Evolutionary conservation across 2,329 filamentous ascomycete species (phyloP), one percentile per base, ranked within the genome.

Genomic region (Colletotrichum ledebouriae): DNA sequence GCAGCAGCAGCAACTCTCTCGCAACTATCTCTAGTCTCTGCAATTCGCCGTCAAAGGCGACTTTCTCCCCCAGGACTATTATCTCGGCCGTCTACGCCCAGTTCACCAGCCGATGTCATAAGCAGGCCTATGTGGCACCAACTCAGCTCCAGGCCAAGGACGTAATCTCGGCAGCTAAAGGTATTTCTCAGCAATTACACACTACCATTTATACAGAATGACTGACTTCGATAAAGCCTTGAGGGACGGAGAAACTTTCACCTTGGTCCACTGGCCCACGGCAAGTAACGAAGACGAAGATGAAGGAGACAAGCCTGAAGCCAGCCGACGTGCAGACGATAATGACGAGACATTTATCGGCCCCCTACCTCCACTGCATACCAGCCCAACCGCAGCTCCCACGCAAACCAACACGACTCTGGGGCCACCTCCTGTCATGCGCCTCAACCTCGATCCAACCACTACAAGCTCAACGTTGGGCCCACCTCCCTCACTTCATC

Each of bases 401-500:
- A 46, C 42, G 42, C 42, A 46, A 11, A 46, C 42, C 15, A 42
- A 46, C 42, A 46, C 42, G n/a, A 46, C 42, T 7, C 42, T 46
- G 42, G 42, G 42, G 9, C 42, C 42, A 9, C 42, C 42, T 17
- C 42, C 42, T 46, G 42, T 46, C 42, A 7, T 46, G n/a, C 42
- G 42, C 42, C 42, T 46, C 12, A 9, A 12, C 42, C 42, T 46
- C 15, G 15, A 46, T 0, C 42, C 42, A 20, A 46, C 42, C 13
- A 17, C 42, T 11, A 46, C 42, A 46, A 46, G 42, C 42, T 46
- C 42, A 13, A 46, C 42, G 15, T 46, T 46, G n/a, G 42, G 42
- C 42, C 42, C 42, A 17, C 42, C 42, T 46, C 42, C 42, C 42
- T 46, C 42, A 46, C 42, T 46, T 46, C 42, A 46, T 17, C 42